Conservation (phyloP, 2,329 filamentous ascomycete species). For the Fusarium drepaniforme region DNA sequence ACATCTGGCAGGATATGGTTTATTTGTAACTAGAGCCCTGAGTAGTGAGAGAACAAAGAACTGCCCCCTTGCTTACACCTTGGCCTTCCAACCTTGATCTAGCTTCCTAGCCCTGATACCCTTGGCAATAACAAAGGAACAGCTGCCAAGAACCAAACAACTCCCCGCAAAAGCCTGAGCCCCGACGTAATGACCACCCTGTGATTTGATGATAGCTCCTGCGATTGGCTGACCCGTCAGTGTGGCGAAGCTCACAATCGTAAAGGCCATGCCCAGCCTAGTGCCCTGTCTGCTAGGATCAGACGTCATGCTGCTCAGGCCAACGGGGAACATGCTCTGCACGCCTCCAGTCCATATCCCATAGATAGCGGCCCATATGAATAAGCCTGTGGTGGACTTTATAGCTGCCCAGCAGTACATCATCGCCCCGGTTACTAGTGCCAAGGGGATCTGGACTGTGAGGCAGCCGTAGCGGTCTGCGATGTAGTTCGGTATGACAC, state of each 20-base stretch:
- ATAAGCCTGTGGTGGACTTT: slow-evolving; percentile 60
- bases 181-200: slow-evolving; percentile 57
- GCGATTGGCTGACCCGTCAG: slow-evolving; percentile 65
- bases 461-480: slow-evolving; percentile 6
- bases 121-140: slow-evolving; percentile 11
- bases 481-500: slow-evolving; percentile 5
- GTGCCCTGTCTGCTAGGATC: slow-evolving; percentile 65
- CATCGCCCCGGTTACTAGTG: background rate
- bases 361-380: slow-evolving; percentile 71
- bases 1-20: too few relatives aligned
- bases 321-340: slow-evolving; percentile 69
- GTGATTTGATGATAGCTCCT: slow-evolving; percentile 60
- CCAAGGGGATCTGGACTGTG: slow-evolving; percentile 1
- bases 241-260: slow-evolving; percentile 64
- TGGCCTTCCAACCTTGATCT: slow-evolving; percentile 6
- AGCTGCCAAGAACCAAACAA: slow-evolving; percentile 18
- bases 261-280: slow-evolving; percentile 70
- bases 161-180: slow-evolving; percentile 60
- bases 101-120: slow-evolving; percentile 4
- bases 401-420: slow-evolving; percentile 67
- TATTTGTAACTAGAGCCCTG: background rate
- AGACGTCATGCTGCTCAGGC: slow-evolving; percentile 64
- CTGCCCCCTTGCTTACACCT: background rate
- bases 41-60: background rate
- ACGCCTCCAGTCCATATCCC: slow-evolving; percentile 72